These are phyloP conservation scores for Phlegmacium glaucopus DNA, from an alignment of 768 basidiomycete genomes.

Conservation along the genomic window DNA sequence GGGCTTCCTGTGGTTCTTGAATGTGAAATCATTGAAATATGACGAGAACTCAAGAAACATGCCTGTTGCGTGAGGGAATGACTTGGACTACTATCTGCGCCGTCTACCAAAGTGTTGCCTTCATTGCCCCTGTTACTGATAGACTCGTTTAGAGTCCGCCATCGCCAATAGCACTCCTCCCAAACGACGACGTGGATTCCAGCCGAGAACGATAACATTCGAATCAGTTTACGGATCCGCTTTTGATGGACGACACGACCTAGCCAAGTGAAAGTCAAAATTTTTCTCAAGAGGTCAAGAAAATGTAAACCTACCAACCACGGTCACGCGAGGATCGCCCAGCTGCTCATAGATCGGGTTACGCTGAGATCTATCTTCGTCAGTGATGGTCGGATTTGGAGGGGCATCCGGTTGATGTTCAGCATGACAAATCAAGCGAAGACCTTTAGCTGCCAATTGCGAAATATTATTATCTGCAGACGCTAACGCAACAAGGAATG, in stretches of 20 bases:
- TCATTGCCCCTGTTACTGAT: constrained; percentile 40
- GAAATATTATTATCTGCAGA: constrained; percentile 68
- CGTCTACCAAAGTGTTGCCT: constrained; percentile 5
- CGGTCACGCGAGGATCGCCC: constrained; percentile 67
- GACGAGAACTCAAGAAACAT: background rate
- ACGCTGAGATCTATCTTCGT: constrained; percentile 64
- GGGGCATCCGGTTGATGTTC: constrained; percentile 63
- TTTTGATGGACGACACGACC: constrained; percentile 82
- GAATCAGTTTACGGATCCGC: constrained; percentile 68
- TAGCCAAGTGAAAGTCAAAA: constrained; percentile 20
- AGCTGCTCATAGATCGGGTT: constrained; percentile 76
- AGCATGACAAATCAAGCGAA: constrained; percentile 65
- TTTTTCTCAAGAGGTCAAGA: background rate
- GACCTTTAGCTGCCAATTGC: constrained; percentile 61
- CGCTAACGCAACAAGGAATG: constrained; percentile 67
- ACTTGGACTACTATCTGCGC: too few relatives aligned
- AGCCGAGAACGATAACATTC: constrained; percentile 58
- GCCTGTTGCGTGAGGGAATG: constrained; percentile 19
- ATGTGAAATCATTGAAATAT: background rate
- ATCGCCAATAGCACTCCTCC: constrained; percentile 80
- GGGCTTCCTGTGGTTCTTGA: constrained; percentile 50
- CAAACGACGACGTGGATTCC: constrained; percentile 76
- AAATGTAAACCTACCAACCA: constrained; percentile 52
- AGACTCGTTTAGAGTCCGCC: constrained; percentile 61
- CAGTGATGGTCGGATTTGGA: constrained; percentile 42